Evolutionary conservation across 805 yeast genomes (phyloP), one percentile per base, ranked within the genome.

Genomic region (Spathaspora passalidarum): DNA sequence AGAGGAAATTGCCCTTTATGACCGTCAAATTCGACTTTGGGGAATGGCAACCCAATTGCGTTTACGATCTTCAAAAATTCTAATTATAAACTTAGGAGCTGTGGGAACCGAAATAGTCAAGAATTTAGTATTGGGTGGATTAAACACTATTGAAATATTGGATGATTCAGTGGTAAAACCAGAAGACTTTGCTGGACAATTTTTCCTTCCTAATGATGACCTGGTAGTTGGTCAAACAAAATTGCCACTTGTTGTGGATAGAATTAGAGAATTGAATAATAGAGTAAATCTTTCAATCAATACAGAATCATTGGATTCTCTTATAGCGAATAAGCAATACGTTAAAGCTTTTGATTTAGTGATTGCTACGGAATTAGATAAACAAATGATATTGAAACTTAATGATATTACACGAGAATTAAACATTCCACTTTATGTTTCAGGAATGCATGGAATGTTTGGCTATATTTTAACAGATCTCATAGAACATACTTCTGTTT

Each of bases 1-100:
- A 65, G 97, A 90, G 56, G 97, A 91, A 60, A 81, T 91, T 47
- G 96, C 95, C 1, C 75, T 92, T 18, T 92, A 92, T 60, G 99
- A 92, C 65, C 79, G 99, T 48, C 99, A 92, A 65, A 91, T 92
- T 51, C 70, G 99, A 51, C 74, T 92, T 17, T 92, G 99, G 99
- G 99, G 99, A 2, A 73, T 94, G 60, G 95, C 87, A 25, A 96
- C 97, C 3, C 99, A 92, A 62, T 75, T 80, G 35, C 63, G 81
- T 38, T 79, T 92, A 71, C 76, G 94, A 32, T 78, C 82, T 16
- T 84, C 97, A 6, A 78, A 77, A 38, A 74, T 92, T 4, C 67
- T 91, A 38, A 56, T 94, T 37, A 72, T 92, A 40, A 85, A 86
- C 50, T 56, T 89, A 13, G 86, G 91, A 9, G 88, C 88, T 1